Conservation (phyloP, 2,329 filamentous ascomycete genomes). For the Achaetomium macrosporum region DNA sequence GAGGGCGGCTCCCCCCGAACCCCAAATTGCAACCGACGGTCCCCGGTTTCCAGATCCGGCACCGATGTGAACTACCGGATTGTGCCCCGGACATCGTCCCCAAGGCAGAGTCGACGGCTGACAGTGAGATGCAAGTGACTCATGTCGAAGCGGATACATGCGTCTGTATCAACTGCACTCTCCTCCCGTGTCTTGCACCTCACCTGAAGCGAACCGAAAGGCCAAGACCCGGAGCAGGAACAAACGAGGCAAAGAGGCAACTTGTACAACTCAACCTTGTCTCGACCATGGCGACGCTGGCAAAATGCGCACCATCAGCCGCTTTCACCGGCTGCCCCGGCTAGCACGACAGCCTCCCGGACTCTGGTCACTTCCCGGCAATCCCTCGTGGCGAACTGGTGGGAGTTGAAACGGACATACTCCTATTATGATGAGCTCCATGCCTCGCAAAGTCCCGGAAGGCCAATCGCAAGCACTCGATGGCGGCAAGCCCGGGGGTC, state of each 20-base stretch:
- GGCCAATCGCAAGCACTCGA: background rate
- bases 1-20: background rate
- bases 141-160: background rate
- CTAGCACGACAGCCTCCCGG: no score
- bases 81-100: background rate
- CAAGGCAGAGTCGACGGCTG: slow-evolving; percentile 6
- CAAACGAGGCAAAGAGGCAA: background rate
- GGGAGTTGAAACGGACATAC: no score
- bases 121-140: background rate
- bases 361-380: no score
- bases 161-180: background rate
- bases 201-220: background rate
- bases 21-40: background rate
- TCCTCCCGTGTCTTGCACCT: background rate
- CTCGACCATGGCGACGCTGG: no score
- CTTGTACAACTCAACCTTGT: no score
- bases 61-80: background rate
- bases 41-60: slow-evolving; percentile 9
- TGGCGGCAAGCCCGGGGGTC: background rate
- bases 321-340: no score
- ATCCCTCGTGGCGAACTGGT: no score
- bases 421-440: background rate
- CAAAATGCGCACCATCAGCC: no score
- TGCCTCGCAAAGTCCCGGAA: background rate
- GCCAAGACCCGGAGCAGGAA: background rate